Evolutionary conservation across 306 rosid genomes (phyloP), one percentile per base, ranked within the genome.

Genomic region (Trifolium fragiferum): DNA sequence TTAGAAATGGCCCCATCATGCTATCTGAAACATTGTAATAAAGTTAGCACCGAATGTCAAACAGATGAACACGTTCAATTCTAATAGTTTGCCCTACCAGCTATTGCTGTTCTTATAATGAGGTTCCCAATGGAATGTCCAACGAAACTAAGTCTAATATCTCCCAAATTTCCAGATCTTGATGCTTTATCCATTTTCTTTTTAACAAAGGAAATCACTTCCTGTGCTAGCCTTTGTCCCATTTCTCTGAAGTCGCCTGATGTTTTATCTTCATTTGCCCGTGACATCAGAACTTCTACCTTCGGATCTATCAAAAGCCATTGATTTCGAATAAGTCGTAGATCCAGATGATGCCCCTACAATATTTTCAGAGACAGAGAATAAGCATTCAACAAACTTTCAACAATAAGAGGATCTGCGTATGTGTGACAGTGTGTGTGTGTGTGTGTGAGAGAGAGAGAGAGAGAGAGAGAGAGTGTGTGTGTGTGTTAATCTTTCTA

Each of bases 71-170:
- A 79, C 72, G 30, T 55, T 32, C 37, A 79, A 25, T 72, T 72
- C 30, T 69, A 70, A 64, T 11, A 35, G 43, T 43, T 55, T 18
- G 47, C 20, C 43, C 37, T 77, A 92, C 97, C 96, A 78, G 92
- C 86, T 82, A 92, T 78, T 53, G 97, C 93, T 12, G 97, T 85
- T 78, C 97, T 84, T 79, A 92, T 81, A 80, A 92, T 92, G 64
- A 92, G 81, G 79, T 92, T 92, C 41, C 97, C 97, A 51, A 92
- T 92, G 80, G 97, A 92, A 83, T 92, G 97, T 72, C 96, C 97
- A 49, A 88, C 97, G 57, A 90, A 92, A 83, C 93, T 88, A 73
- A 92, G 81, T 76, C 82, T 92, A 76, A 92, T 77, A 81, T 88
- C 97, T 54, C 70, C 84, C 69, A 92, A 53, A 57, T 40, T 67